Percentiles rank a stretch among this genome's conserved stretches.
Conservation (phyloP, 1,284 basidiomycete species). For the Irpex rosettiformis region DNA sequence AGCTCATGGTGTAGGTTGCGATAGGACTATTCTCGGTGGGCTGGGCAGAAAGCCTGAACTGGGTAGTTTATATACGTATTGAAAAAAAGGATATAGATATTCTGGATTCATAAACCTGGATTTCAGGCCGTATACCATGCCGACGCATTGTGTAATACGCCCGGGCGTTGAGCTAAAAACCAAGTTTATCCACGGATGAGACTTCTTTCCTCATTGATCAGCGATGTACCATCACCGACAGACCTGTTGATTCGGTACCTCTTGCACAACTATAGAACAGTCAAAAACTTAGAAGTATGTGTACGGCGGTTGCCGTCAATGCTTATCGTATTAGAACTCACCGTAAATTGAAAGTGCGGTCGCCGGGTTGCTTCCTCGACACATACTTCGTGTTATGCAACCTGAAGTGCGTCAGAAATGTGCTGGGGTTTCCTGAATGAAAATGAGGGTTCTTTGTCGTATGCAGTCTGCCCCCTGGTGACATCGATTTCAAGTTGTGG, state of each 20-base stretch:
- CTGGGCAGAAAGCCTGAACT: too few species aligned
- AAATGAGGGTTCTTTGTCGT: not conserved
- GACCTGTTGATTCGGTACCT: not conserved
- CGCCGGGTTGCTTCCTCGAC: not conserved
- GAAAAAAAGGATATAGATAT: too few species aligned
- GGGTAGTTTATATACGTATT: too few species aligned
- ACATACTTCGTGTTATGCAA: not conserved
- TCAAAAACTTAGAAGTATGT: not conserved
- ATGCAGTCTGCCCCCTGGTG: not conserved
- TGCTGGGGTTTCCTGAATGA: not conserved
- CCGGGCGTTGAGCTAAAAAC: too few species aligned
- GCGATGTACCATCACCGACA: not conserved
- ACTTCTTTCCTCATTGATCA: too few species aligned
- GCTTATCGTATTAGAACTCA: not conserved
- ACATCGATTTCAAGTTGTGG: not conserved
- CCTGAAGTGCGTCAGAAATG: not conserved
- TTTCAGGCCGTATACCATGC: not conserved
- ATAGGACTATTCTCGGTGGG: too few species aligned
- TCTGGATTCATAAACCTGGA: not conserved
- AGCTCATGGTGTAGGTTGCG: not conserved
- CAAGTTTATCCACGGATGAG: not conserved
- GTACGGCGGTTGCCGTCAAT: not conserved
- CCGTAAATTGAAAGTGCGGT: not conserved
- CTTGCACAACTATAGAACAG: not conserved
- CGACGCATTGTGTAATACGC: not conserved